Evolutionary conservation across 805 yeast genomes (phyloP), one percentile per base, ranked within the genome.

Genomic region (Lipomyces orientalis): DNA sequence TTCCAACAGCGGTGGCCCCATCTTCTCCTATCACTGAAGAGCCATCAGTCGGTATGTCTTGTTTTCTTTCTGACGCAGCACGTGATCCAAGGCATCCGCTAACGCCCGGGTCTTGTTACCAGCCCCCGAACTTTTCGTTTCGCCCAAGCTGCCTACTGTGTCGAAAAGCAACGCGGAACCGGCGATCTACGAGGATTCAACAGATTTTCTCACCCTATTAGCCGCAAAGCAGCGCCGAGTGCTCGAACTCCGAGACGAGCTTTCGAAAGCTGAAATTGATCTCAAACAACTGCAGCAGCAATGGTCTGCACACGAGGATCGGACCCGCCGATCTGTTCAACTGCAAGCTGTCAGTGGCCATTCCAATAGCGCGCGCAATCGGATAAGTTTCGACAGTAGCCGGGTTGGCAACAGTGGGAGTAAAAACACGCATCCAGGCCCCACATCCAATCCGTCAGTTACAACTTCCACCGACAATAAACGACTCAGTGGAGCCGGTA

Each of bases 201-300:
- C 65, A 10, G 72, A 69, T 37, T 67, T 69, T 49, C 73, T 78
- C 60, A 74, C 79, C 34, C 74, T 78, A 59, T 75, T 81, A 43
- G 83, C 83, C 1, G 72, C 77, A 34, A 77, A 78, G 64, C 81
- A 81, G 67, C 75, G 81, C 1, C 75, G 75, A 3, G 80, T 81
- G 9, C 75, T 76, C 31, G 81, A 79, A 62, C 74, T 81, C 39
- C 67, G 75, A 22, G 76, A 74, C 58, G 78, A 77, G 60, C 75
- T 81, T 63, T 71, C 73, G 39, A 75, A 71, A 43, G 82, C 82
- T 14, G 82, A 81, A 66, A 65, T 66, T 6, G 82, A 80, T 12
- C 73, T 80, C 58, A 64, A 68, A 19, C 65, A 65, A 59, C 63
- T 69, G 25, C 70, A 58, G 31, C 54, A 60, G 14, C 68, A 69